Base-by-base conservation (phyloP, 305 asterid species). In the Solanum hybrid region DNA sequence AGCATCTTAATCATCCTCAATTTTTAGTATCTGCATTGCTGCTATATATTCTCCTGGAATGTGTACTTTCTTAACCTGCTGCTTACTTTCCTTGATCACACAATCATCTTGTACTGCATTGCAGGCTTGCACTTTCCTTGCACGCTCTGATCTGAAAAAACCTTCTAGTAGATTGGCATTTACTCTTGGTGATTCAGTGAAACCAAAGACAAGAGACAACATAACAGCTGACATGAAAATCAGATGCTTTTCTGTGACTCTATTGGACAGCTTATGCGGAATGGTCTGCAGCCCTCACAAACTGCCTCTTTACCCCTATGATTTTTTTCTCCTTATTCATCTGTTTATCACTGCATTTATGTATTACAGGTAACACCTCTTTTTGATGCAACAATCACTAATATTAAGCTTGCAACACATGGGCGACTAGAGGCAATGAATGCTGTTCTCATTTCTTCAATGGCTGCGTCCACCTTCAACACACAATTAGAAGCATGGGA, bases 41-140 rank as follows among this genome's bases (percentile, higher is more conserved):
- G 77, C 46, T 38, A 8, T 86, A 73, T 32, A 34, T 35, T 32
- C 14, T 82, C 86, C 87, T 64, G 64, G 34, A 40, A 75, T 84
- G 75, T 51, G 22, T 84, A 84, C 75, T 89, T 79, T 80, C 85
- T 40, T 38, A 37, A 46, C 69, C 66, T 36, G 38, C 31, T 76
- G 51, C 56, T 85, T 87, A 75, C 73, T 86, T 80, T 38, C 89
- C 84, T 87, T 88, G 78, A 82, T 90, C 89, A 88, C 87, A 87
- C 76, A 77, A 34, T 82, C 69, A 46, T 88, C 91, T 89, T 85
- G 71, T 60, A 90, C 88, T 38, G 90, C 88, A 92, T 79, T 93
- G 75, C 92, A 98, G 99, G 99, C 99, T 86, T 94, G 95, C 96
- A 98, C 99, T 85, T 98, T 98, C 93, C 98, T 98, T 91, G 99